Percentiles rank a stretch among this genome's conserved stretches.
phyloP scores from a whole-genome alignment of 805 yeast species.

The Pichia ethanolica region DNA sequence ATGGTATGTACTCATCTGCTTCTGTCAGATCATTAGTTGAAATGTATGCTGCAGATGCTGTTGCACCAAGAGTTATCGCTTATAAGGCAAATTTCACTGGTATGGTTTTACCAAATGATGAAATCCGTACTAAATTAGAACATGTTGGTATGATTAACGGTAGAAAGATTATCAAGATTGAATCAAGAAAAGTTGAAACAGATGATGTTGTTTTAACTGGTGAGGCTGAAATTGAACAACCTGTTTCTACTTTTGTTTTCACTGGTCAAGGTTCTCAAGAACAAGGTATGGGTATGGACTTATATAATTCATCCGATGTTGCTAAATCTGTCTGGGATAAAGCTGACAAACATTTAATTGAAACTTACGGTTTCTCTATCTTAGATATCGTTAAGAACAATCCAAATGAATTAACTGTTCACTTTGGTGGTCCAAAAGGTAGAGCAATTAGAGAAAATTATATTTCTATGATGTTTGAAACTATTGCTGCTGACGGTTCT shows the following conservation, averaged over 20 bases:
- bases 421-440: constrained; percentile 98
- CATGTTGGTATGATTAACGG: constrained; percentile 99
- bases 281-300: constrained; percentile 99
- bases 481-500: constrained; percentile 76
- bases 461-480: constrained; percentile 95
- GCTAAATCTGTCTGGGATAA: constrained; percentile 97
- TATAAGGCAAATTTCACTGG: constrained; percentile 87
- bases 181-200: constrained; percentile 76
- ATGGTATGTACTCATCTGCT: constrained; percentile 98
- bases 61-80: constrained; percentile 91
- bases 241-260: constrained; percentile 91
- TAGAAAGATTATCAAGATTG: constrained; percentile 92
- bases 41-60: constrained; percentile 97
- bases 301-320: constrained; percentile 82
- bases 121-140: constrained; percentile 77
- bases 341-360: constrained; percentile 88
- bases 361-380: constrained; percentile 95
- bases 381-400: constrained; percentile 91
- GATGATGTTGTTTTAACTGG: constrained; percentile 75
- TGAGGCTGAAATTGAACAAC: constrained; percentile 98
- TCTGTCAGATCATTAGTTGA: constrained; percentile 92
- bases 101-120: constrained; percentile 96
- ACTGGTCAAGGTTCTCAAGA: constrained; percentile 99
- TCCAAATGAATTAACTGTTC: constrained; percentile 91
- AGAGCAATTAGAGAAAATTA: constrained; percentile 90